Conservation (phyloP, 176 grass and related monocot species). For the Stipa capillata region DNA sequence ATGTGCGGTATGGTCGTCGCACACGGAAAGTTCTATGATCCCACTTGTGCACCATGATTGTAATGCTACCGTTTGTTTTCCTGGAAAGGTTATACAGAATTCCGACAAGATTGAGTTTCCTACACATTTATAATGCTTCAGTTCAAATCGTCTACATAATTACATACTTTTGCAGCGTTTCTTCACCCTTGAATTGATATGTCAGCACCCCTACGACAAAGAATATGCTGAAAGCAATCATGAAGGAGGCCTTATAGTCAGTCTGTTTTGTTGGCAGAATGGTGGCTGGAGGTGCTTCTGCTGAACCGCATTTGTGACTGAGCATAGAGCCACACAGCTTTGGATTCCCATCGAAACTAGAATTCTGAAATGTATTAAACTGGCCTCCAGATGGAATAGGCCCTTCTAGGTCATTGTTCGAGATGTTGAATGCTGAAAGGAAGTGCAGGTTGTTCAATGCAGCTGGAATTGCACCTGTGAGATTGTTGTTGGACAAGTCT, state of each 20-base stretch:
- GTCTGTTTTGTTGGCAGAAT: neutral
- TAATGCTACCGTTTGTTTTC: no score
- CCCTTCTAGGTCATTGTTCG: constrained; percentile 26
- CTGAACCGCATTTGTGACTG: neutral
- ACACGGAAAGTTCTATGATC: no score
- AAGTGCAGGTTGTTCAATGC: neutral
- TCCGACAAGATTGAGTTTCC: no score
- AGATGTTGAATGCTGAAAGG: constrained; percentile 14
- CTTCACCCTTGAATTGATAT: no score
- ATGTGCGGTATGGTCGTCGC: no score
- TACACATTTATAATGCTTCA: no score
- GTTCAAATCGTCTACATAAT: no score
- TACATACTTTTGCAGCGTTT: no score
- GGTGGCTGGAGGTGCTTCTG: neutral
- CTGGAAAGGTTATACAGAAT: no score
- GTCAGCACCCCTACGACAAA: no score
- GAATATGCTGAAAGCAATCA: neutral
- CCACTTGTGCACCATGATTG: no score
- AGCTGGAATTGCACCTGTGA: neutral
- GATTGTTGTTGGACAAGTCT: neutral
- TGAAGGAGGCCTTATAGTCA: neutral
- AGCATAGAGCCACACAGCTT: neutral
- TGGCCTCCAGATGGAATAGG: constrained; percentile 16
- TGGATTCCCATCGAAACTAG: constrained; percentile 6
- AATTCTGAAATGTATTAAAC: neutral